Evolutionary conservation across 495 filamentous ascomycete species (phyloP), one percentile per base, ranked within the genome.

Genomic region (Annulohypoxylon maeteangense): DNA sequence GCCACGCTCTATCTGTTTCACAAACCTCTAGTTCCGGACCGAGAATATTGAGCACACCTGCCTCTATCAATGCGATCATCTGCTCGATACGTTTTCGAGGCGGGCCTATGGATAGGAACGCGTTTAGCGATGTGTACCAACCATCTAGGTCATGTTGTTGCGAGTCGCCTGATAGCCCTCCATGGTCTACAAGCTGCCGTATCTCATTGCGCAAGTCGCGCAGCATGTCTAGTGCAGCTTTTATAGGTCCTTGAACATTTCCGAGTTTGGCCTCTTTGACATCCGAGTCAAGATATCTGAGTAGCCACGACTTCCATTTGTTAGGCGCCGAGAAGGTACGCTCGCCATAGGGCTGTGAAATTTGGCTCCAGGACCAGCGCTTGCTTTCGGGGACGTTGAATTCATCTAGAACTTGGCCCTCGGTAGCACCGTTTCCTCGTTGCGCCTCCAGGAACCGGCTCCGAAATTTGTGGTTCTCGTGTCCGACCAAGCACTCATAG

Each of bases 61-160:
- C 47, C 47, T 51, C 47, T 8, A 51, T 51, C 47, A 51, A n/a
- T n/a, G 47, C 47, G 25, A 51, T 51, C 47, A 51, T 51, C 11
- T 51, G 8, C 47, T 51, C 23, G 23, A 51, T 51, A 12, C 47
- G 47, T 10, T n/a, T 1, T 29, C 47, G 23, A n/a, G 47, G 47
- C 10, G 47, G 47, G 12, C 47, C 47, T 27, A 29, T n/a, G 8
- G 47, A 51, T 29, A 51, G 22, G 23, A 51, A 51, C 14, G 47
- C 23, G 23, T 51, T 51, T 7, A 51, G 47, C 8, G 47, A 8
- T n/a, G 47, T 14, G 47, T 51, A 51, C 47, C 47, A 51, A n/a
- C 23, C 11, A 12, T 51, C 47, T 51, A 51, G 23, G 23, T 51
- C 22, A 10, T 0, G 0, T 10, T 4, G 1, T 23, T 29, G 23